Evolutionary conservation across 352 stramenopile species (phyloP), one percentile per base, ranked within the genome.

Genomic region (Phytophthora colocasiae): DNA sequence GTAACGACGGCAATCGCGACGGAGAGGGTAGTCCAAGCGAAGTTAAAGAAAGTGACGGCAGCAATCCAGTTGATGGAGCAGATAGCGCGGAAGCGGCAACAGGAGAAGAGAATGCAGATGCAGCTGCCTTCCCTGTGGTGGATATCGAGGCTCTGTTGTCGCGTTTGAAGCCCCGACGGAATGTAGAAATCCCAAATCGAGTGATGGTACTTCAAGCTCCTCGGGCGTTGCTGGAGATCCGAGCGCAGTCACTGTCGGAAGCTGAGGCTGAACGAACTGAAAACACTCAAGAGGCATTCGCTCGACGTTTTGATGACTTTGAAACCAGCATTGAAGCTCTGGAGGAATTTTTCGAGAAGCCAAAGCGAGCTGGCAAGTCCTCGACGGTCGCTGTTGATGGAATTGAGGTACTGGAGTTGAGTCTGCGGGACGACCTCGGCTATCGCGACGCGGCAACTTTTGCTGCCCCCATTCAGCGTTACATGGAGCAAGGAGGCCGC

Each of bases 401-500:
- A 2, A 48, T 97, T 17, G 87, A 96, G 60, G 81, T 92, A 5
- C 59, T 96, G 9, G 83, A 93, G 65, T 58, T 93, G 7, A 73
- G 68, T 36, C 63, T 94, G 22, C 59, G 69, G 1, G 76, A 61
- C 14, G 81, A 90, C 14, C 56, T 83, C 12, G 74, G 65, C 9
- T 90, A 79, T 52, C 65, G 69, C 10, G 68, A 83, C 36, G 63
- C 75, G 9, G 71, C 77, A 29, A 41, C 59, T 2, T 81, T 90
- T 38, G 40, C 79, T 6, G 71, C 73, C 29, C 78, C 80, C 3
- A 79, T 94, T 31, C 71, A 83, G 27, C 77, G 75, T 9, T 96
- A 95, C 73, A 77, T 96, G 63, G 86, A 96, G 38, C 73, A 91
- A 53, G 87, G 81, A 47, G 81, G 83, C 1, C 68, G 57, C n/a